Percentiles rank a stretch among this genome's conserved stretches.
Evolutionary conservation across 2,329 filamentous ascomycete genomes (phyloP).

Genomic region (Cryphonectria carpinicola): DNA sequence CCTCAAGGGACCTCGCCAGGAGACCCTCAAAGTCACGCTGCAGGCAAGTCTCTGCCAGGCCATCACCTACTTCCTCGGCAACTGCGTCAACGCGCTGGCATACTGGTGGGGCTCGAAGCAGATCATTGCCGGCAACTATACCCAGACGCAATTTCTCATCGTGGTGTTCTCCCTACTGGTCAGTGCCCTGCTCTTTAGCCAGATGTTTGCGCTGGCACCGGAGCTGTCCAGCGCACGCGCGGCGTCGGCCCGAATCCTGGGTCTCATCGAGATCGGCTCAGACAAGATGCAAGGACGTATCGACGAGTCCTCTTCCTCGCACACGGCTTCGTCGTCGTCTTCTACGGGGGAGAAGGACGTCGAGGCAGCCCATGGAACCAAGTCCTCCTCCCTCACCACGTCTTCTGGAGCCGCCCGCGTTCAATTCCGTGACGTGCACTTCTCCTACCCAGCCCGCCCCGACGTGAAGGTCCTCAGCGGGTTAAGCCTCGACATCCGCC

Average conservation of each 20-base stretch:
- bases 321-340: background rate
- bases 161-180: conserved; percentile 56
- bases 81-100: conserved; percentile 48
- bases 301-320: background rate
- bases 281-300: conserved; percentile 19
- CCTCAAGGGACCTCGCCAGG: conserved; percentile 56
- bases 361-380: conserved; percentile 37
- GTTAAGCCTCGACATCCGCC: conserved; percentile 42
- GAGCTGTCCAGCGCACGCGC: conserved; percentile 57
- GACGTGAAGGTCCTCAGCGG: conserved; percentile 53
- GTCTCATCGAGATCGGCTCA: conserved; percentile 30
- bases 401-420: conserved; percentile 37
- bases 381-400: background rate
- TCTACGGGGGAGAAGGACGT: conserved; percentile 29
- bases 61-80: conserved; percentile 28
- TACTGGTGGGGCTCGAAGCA: conserved; percentile 66
- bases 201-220: conserved; percentile 62
- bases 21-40: conserved; percentile 39
- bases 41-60: conserved; percentile 27
- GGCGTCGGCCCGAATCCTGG: conserved; percentile 49
- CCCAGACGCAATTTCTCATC: conserved; percentile 60
- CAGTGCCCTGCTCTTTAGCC: conserved; percentile 59
- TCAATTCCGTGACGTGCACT: conserved; percentile 58
- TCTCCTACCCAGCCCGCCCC: conserved; percentile 64
- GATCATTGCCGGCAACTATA: conserved; percentile 57